Evolutionary conservation across 1,139 yeast genomes (phyloP), one percentile per base, ranked within the genome.

Genomic region (Kurtzmaniella quercitrusa): DNA sequence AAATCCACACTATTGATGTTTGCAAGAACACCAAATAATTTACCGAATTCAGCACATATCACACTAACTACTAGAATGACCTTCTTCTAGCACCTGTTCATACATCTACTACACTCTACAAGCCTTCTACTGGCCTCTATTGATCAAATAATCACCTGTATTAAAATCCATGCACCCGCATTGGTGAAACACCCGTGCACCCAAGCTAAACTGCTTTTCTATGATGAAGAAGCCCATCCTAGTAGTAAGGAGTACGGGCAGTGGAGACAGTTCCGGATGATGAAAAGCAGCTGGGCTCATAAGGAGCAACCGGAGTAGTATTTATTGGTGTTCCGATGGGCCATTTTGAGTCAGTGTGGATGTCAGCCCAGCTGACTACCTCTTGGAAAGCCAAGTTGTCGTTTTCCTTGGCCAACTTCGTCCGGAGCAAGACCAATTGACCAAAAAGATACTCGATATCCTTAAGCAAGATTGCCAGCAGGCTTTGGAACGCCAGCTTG

Each of bases 281-380:
- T 4, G 31, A 8, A 12, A 41, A n/a, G 41, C 44, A 37, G n/a
- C 33, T 31, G 10, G 47, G 49, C n/a, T 40, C 38, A 40, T 40
- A 45, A 17, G 41, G 37, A 8, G 38, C 27, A 3, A 47, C 37
- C 16, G 39, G 48, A 23, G 52, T 51, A 3, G 64, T 57, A 1
- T 78, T 78, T 7, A 73, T 67, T 41, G 61, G 60, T 7, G 63
- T 56, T 0, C 77, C 77, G 40, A 69, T 50, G 0, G 79, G 79
- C 78, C 78, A 73, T 49, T 68, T 70, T 7, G 70, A 60, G 46
- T 72, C 77, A 31, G 59, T 57, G 23, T 58, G 58, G 2, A 69
- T 61, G 39, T 66, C 74, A 40, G 58, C 61, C 68, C 73, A 71
- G 43, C 62, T 61, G 1, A 62, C 59, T 6, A 73, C 65, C 10